These are phyloP conservation scores for Sarcodon aspratus DNA, from an alignment of 768 basidiomycete genomes.

Conservation along the genomic window DNA sequence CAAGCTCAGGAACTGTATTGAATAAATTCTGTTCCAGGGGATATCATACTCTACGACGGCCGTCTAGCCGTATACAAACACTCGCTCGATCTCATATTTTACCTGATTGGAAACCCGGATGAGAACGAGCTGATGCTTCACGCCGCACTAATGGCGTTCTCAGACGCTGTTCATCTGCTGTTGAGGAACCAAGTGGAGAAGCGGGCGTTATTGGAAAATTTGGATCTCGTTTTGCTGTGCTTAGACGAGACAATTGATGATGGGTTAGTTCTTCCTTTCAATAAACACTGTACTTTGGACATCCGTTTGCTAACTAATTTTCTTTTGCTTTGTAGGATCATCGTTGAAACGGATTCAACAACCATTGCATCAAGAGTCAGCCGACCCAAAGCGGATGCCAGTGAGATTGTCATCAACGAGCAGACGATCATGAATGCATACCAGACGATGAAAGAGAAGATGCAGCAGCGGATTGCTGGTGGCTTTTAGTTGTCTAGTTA, in stretches of 20 bases:
- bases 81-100: slow-evolving; percentile 91
- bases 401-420: slow-evolving; percentile 97
- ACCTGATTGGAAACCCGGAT: slow-evolving; percentile 75
- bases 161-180: slow-evolving; percentile 77
- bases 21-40: slow-evolving; percentile 39
- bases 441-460: slow-evolving; percentile 77
- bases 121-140: slow-evolving; percentile 98
- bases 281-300: neutral
- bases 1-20: neutral
- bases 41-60: slow-evolving; percentile 85
- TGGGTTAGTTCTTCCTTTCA: slow-evolving; percentile 48
- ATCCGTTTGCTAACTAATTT: neutral
- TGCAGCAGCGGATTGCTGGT: slow-evolving; percentile 57
- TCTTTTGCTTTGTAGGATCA: slow-evolving; percentile 46
- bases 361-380: slow-evolving; percentile 95
- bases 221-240: slow-evolving; percentile 86
- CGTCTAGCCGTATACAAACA: slow-evolving; percentile 92
- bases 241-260: slow-evolving; percentile 97
- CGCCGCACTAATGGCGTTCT: slow-evolving; percentile 70
- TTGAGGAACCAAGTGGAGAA: slow-evolving; percentile 93
- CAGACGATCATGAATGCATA: slow-evolving; percentile 92
- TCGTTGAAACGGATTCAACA: slow-evolving; percentile 91
- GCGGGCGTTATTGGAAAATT: slow-evolving; percentile 84
- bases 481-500: neutral
- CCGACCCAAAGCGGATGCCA: slow-evolving; percentile 83